Conservation (phyloP, 2,329 filamentous ascomycete species). For the Teratosphaeria pseudoeucalypti region DNA sequence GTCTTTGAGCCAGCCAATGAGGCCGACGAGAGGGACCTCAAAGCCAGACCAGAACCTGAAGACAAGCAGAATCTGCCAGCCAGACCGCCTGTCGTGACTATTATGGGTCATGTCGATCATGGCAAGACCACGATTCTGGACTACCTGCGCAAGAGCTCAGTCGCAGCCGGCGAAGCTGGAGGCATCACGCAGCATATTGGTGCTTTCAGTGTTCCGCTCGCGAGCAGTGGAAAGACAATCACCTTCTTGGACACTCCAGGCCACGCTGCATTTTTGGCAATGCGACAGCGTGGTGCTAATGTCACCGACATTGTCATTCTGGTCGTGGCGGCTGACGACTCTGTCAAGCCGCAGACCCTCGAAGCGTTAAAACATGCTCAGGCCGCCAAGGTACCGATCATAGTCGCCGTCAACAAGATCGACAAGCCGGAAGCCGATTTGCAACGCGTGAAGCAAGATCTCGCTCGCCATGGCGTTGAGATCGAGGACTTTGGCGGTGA, state of each 20-base stretch:
- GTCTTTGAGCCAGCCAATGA: slow-evolving; percentile 39
- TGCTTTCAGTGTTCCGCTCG: slow-evolving; percentile 84
- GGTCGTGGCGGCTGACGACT: slow-evolving; percentile 93
- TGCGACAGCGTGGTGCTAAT: slow-evolving; percentile 89
- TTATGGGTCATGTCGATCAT: slow-evolving; percentile 98
- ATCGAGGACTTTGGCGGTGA: slow-evolving; percentile 94
- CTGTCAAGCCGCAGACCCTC: slow-evolving; percentile 91
- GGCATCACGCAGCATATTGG: slow-evolving; percentile 98
- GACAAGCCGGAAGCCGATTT: slow-evolving; percentile 76
- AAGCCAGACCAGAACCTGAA: slow-evolving; percentile 45
- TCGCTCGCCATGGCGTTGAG: slow-evolving; percentile 72
- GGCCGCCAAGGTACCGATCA: slow-evolving; percentile 79
- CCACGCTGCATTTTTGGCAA: slow-evolving; percentile 87
- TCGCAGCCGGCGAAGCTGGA: slow-evolving; percentile 84
- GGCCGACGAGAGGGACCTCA: slow-evolving; percentile 59
- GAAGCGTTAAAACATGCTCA: slow-evolving; percentile 93
- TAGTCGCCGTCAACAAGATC: slow-evolving; percentile 95
- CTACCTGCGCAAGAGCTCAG: slow-evolving; percentile 82
- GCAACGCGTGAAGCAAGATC: slow-evolving; percentile 78
- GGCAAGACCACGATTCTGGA: slow-evolving; percentile 96
- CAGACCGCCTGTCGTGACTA: slow-evolving; percentile 89
- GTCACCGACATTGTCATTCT: slow-evolving; percentile 95
- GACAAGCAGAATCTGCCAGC: slow-evolving; percentile 51
- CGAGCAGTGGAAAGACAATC: slow-evolving; percentile 64
- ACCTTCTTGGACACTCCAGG: slow-evolving; percentile 96